A percentile compares a stretch with the other conserved stretches of the same genome.
These are phyloP conservation scores for Diversispora eburnea DNA, from an alignment of 192 early-diverging fungal genomes.

Conservation along the genomic window DNA sequence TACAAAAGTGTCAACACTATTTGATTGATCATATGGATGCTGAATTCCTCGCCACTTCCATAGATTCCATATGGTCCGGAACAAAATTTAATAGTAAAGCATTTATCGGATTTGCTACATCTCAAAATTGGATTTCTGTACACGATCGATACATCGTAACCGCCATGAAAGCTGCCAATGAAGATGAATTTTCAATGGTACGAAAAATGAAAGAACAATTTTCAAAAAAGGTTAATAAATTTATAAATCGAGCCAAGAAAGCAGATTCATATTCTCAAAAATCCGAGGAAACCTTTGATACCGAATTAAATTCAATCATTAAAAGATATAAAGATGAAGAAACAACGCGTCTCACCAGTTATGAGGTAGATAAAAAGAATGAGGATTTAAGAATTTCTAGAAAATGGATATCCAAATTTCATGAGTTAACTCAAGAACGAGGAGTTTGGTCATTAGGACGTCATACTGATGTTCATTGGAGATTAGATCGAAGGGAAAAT, in stretches of 20 bases:
- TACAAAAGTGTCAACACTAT: slow-evolving; percentile 21
- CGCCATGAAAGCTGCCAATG: slow-evolving; percentile 25
- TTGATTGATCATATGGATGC: not conserved
- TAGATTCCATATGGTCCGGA: slow-evolving; percentile 16
- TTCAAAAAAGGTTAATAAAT: slow-evolving; percentile 16
- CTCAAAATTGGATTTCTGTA: slow-evolving; percentile 25
- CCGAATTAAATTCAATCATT: slow-evolving; percentile 8
- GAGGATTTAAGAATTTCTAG: slow-evolving; percentile 8
- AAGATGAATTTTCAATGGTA: slow-evolving; percentile 22
- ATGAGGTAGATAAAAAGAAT: slow-evolving; percentile 28
- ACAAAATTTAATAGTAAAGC: not conserved
- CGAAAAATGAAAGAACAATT: not conserved
- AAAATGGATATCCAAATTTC: slow-evolving; percentile 28
- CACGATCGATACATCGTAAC: slow-evolving; percentile 14
- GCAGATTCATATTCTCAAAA: not conserved
- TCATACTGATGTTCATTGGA: slow-evolving; percentile 27
- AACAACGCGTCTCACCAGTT: not conserved
- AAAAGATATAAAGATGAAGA: slow-evolving; percentile 19
- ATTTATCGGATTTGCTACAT: slow-evolving; percentile 19
- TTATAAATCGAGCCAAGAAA: slow-evolving; percentile 5
- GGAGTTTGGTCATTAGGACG: slow-evolving; percentile 18
- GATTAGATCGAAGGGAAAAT: slow-evolving; percentile 24
- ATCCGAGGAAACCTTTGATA: slow-evolving; percentile 11
- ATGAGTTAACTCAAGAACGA: slow-evolving; percentile 29
- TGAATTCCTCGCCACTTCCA: not conserved